phyloP scores from a whole-genome alignment of 208 protist species.

The Herpetomonas muscarum region DNA sequence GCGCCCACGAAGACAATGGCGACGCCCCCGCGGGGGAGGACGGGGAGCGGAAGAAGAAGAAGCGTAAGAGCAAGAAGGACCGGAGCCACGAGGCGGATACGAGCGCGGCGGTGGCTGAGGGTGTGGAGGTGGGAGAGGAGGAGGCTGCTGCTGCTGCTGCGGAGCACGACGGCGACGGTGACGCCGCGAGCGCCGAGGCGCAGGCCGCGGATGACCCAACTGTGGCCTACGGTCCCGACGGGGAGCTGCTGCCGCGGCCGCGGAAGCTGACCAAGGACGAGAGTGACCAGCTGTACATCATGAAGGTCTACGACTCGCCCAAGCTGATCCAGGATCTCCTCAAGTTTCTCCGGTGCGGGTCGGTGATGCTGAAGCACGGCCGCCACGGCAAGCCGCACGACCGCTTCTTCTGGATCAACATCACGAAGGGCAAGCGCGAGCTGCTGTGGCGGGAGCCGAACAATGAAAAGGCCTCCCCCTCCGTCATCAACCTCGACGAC shows the following conservation, averaged over 20 bases:
- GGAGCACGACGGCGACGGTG: neutral
- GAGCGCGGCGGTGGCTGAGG: neutral
- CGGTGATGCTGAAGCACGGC: constrained; percentile 90
- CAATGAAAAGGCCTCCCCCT: constrained; percentile 32
- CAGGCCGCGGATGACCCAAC: neutral
- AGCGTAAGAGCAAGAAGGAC: constrained; percentile 3
- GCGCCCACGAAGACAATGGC: neutral
- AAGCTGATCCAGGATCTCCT: constrained; percentile 82
- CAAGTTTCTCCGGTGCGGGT: constrained; percentile 75
- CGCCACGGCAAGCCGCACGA: constrained; percentile 84
- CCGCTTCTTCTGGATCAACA: constrained; percentile 85
- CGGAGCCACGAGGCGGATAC: neutral
- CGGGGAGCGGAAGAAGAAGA: neutral
- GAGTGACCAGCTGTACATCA: constrained; percentile 61
- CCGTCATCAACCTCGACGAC: constrained; percentile 59
- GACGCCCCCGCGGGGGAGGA: neutral
- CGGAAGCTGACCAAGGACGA: constrained; percentile 24
- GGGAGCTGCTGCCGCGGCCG: constrained; percentile 6
- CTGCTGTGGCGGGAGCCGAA: constrained; percentile 78
- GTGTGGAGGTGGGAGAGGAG: constrained; percentile 1
- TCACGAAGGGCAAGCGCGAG: constrained; percentile 33
- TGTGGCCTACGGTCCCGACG: neutral
- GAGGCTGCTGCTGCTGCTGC: constrained; percentile 1
- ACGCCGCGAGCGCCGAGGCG: constrained; percentile 6
- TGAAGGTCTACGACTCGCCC: constrained; percentile 85